Base-by-base conservation (phyloP, 768 basidiomycete species). In the Podaxis carcinomalis region DNA sequence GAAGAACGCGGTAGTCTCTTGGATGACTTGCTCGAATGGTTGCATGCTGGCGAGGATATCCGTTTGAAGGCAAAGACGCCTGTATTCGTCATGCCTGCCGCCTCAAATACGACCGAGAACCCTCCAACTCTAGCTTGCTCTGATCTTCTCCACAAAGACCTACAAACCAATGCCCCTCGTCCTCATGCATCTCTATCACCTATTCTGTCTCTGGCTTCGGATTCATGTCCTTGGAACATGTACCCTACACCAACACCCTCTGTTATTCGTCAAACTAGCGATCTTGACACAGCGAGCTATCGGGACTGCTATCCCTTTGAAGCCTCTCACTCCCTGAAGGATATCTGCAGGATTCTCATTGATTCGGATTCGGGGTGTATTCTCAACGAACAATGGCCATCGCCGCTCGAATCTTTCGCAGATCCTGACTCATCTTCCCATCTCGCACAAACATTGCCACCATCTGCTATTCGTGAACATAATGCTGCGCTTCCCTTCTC, bases 401-500 rank as follows among this genome's bases (percentile, higher is more conserved):
- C 5, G 5, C 39, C 42, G 11, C 13, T 16, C 11, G 39, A 60
- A 32, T 53, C 32, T 25, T 27, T 53, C 11, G 27, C 10, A 19
- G 14, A 28, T 35, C n/a, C 25, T 11, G 14, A 5, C 46, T 4
- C 36, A 16, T n/a, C 40, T 28, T 9, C 39, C 10, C 21, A 28
- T 21, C 23, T 51, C 10, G 28, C 36, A 7, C 58, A 44, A 14
- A 3, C 51, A 5, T 28, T 19, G 1, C 14, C 10, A 6, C 14
- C 25, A 19, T 21, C 39, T 35, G 32, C 51, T 35, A 51, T 51
- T 44, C 51, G 51, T 2, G 59, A 51, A 36, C 51, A 51, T 13
- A 60, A 51, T 19, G 59, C 59, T 9, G 47, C 59, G 1, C 37
- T 54, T 42, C 51, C 59, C 11, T 54, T 60, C 40, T 60, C 59